These are phyloP conservation scores for Fusarium sp. DNA, from an alignment of 2,329 filamentous ascomycete species.

Conservation along the genomic window DNA sequence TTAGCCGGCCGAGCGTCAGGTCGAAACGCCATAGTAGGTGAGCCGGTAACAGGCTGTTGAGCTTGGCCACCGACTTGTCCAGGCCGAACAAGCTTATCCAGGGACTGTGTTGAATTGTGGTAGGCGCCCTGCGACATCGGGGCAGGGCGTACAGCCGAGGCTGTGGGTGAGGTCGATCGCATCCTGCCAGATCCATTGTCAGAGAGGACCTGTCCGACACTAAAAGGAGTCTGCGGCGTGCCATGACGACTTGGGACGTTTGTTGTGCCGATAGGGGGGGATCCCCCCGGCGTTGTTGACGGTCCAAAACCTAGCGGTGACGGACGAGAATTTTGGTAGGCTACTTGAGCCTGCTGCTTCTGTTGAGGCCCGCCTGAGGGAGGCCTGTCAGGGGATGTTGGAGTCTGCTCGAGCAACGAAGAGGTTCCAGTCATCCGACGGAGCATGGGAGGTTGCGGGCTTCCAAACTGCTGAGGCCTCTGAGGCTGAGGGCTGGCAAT, in stretches of 20 bases:
- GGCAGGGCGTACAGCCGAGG: conserved; percentile 24
- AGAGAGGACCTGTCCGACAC: conserved; percentile 10
- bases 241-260: conserved; percentile 15
- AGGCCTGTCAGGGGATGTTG: conserved; percentile 20
- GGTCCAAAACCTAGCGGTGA: conserved; percentile 27
- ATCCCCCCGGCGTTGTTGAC: conserved; percentile 31
- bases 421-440: conserved; percentile 31
- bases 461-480: conserved; percentile 23
- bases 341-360: conserved; percentile 20
- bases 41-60: conserved; percentile 28
- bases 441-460: conserved; percentile 21
- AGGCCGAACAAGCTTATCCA: conserved; percentile 33
- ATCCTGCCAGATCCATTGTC: conserved; percentile 21
- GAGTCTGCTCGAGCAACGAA: conserved; percentile 32
- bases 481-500: conserved; percentile 37
- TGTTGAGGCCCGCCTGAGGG: conserved; percentile 14
- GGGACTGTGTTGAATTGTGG: conserved; percentile 35
- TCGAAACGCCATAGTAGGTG: conserved; percentile 29
- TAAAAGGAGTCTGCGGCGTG: conserved; percentile 30
- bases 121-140: conserved; percentile 28
- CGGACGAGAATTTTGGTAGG: conserved; percentile 27
- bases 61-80: conserved; percentile 14
- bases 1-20: conserved; percentile 19
- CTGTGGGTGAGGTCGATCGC: conserved; percentile 31
- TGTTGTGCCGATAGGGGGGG: conserved; percentile 21